Percentiles rank a stretch among this genome's conserved stretches.
These are phyloP conservation scores for Tetragonia tetragonoides DNA, from an alignment of 148 eudicot species.

Conservation along the genomic window DNA sequence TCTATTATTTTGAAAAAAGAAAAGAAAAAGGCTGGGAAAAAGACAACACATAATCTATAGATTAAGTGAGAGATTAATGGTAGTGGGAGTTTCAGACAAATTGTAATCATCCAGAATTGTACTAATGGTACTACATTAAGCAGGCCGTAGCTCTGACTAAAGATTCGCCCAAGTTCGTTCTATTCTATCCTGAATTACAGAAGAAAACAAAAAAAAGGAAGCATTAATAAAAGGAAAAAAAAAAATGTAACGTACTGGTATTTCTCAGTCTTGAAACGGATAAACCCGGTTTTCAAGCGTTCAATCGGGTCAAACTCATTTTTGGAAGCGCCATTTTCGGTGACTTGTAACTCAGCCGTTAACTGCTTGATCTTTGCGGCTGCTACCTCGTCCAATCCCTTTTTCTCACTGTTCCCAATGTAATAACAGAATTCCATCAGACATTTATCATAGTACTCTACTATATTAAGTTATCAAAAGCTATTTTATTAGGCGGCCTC, in stretches of 20 bases:
- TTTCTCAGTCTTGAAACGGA: constrained; percentile 74
- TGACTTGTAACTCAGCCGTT: constrained; percentile 58
- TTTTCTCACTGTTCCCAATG: constrained; percentile 48
- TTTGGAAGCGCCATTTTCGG: constrained; percentile 17
- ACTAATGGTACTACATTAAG: background rate
- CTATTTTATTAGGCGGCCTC: too few species aligned
- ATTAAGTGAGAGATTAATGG: too few species aligned
- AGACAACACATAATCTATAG: too few species aligned
- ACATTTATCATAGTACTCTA: too few species aligned
- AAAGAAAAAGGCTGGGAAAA: too few species aligned
- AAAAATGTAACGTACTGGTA: constrained; percentile 47
- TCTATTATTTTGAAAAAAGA: too few species aligned
- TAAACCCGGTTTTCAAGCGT: constrained; percentile 61
- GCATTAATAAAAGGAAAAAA: constrained; percentile 13
- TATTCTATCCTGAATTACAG: background rate
- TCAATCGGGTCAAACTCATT: constrained; percentile 45
- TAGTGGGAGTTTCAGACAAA: background rate
- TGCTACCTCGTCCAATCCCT: constrained; percentile 47
- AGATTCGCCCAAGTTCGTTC: background rate
- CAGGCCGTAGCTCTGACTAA: too few species aligned
- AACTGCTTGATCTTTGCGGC: constrained; percentile 62
- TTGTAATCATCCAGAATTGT: background rate
- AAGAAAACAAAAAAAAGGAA: background rate
- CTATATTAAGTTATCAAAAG: too few species aligned
- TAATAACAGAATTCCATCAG: background rate